These are phyloP conservation scores for Starmerella apis DNA, from an alignment of 805 yeast genomes.

Conservation along the genomic window DNA sequence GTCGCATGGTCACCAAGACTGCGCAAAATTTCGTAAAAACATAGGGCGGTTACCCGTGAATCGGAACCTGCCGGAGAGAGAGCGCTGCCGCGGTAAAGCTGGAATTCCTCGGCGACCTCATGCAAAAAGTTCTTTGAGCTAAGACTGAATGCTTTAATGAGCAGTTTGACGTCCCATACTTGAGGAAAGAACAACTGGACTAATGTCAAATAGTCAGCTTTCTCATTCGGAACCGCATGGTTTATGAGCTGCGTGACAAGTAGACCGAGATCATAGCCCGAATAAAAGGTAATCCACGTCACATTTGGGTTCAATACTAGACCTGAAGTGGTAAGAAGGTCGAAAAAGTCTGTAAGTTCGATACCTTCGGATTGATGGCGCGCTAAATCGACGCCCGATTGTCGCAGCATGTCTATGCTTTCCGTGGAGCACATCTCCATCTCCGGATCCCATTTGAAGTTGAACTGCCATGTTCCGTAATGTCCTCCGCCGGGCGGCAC, in stretches of 20 bases:
- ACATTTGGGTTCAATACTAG: constrained; percentile 58
- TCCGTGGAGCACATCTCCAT: constrained; percentile 79
- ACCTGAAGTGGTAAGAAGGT: constrained; percentile 75
- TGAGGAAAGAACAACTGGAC: constrained; percentile 65
- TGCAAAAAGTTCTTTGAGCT: constrained; percentile 31
- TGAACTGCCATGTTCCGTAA: constrained; percentile 91
- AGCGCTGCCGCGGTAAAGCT: constrained; percentile 31
- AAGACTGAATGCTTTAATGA: constrained; percentile 32
- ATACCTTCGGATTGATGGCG: constrained; percentile 69
- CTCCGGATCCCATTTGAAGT: constrained; percentile 68
- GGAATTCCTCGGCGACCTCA: constrained; percentile 38
- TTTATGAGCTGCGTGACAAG: constrained; percentile 66
- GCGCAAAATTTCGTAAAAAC: constrained; percentile 37
- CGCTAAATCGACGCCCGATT: constrained; percentile 73
- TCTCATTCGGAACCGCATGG: constrained; percentile 66
- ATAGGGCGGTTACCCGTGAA: constrained; percentile 35
- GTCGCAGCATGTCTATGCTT: constrained; percentile 65
- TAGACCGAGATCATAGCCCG: constrained; percentile 92
- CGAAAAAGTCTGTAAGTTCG: constrained; percentile 69
- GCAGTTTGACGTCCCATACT: constrained; percentile 65
- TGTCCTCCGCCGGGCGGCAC: constrained; percentile 47
- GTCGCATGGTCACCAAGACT: constrained; percentile 30
- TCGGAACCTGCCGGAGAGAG: constrained; percentile 39
- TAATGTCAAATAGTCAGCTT: constrained; percentile 65
- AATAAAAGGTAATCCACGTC: constrained; percentile 86